Percentiles rank a stretch among this genome's conserved stretches.
phyloP scores from a whole-genome alignment of 768 basidiomycete genomes.

The Botryobasidium botryosum region DNA sequence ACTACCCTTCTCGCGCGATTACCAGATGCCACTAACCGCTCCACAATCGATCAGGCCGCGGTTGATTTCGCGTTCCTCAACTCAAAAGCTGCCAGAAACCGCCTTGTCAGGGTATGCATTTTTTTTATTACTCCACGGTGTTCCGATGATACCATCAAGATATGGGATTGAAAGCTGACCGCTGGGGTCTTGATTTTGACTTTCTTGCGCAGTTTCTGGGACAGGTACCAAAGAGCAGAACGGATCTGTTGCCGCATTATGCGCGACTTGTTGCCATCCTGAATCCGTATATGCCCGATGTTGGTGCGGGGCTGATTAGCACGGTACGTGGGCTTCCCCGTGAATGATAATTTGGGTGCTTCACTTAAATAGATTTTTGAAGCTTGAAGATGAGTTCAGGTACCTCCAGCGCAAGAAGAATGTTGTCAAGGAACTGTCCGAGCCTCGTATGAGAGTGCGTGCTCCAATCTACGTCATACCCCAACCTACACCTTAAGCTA shows the following conservation, averaged over 20 bases:
- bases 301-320: conserved; percentile 67
- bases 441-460: conserved; percentile 65
- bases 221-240: conserved; percentile 73
- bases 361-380: not conserved
- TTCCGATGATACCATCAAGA: not conserved
- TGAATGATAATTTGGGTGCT: not conserved
- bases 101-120: conserved; percentile 60
- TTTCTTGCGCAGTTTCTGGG: conserved; percentile 48
- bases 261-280: conserved; percentile 77
- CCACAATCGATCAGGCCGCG: conserved; percentile 80
- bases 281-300: conserved; percentile 83
- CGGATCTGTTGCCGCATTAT: conserved; percentile 86
- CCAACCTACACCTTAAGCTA: not conserved
- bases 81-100: conserved; percentile 87
- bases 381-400: conserved; percentile 95
- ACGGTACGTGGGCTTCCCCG: conserved; percentile 34
- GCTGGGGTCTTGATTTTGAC: not conserved
- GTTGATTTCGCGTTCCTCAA: conserved; percentile 95
- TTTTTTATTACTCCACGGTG: not conserved
- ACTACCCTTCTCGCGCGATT: conserved; percentile 80
- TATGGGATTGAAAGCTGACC: not conserved
- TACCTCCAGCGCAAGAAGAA: conserved; percentile 92
- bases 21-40: conserved; percentile 85
- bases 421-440: conserved; percentile 75
- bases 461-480: not conserved